phyloP scores from a whole-genome alignment of 768 basidiomycete genomes.

The Russula griseocarnosa region DNA sequence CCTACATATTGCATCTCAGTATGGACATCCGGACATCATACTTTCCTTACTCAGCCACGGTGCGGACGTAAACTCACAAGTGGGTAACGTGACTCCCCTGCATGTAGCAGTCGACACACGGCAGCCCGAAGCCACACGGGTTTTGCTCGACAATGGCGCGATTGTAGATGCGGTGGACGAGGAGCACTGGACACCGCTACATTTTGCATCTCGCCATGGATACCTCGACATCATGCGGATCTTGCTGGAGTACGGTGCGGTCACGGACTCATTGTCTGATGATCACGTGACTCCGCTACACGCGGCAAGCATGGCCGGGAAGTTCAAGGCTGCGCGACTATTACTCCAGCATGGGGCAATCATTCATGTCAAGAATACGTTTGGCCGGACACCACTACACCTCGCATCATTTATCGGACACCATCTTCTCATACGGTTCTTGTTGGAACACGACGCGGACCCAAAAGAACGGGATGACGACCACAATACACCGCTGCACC shows the following conservation, averaged over 20 bases:
- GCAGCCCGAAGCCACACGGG: background rate
- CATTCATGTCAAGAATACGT: background rate
- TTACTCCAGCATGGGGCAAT: background rate
- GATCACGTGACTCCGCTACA: background rate
- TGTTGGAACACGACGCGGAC: background rate
- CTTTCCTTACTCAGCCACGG: background rate
- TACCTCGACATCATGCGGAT: background rate
- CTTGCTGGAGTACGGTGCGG: background rate
- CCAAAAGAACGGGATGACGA: background rate
- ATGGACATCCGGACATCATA: background rate
- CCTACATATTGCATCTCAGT: background rate
- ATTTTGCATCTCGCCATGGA: background rate
- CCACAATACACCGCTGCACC: background rate
- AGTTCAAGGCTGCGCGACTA: background rate
- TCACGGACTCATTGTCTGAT: background rate
- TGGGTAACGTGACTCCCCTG: background rate
- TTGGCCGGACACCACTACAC: constrained; percentile 2
- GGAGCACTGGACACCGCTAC: background rate
- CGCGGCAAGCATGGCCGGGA: background rate
- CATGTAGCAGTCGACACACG: background rate
- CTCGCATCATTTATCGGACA: background rate
- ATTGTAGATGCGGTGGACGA: background rate
- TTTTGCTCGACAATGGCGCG: background rate
- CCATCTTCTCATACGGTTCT: background rate
- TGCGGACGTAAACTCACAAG: background rate